Conservation (phyloP, 2,329 filamentous ascomycete genomes). For the Cryphonectria japonica region DNA sequence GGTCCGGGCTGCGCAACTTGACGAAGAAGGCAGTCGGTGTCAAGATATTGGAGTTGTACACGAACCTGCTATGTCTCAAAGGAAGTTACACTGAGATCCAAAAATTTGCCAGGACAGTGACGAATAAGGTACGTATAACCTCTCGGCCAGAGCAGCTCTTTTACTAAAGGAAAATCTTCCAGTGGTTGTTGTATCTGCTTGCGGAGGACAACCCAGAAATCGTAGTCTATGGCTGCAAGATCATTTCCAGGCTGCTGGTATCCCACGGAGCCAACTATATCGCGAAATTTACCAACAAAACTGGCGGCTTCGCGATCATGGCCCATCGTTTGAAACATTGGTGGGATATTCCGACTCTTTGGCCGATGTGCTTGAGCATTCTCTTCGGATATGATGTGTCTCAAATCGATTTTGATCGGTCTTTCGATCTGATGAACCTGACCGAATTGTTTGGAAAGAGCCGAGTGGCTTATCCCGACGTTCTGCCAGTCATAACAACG, state of each 20-base stretch:
- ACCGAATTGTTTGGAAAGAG: slow-evolving; percentile 72
- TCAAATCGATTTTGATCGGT: slow-evolving; percentile 70
- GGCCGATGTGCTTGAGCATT: slow-evolving; percentile 87
- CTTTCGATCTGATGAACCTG: slow-evolving; percentile 75
- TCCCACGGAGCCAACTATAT: slow-evolving; percentile 81
- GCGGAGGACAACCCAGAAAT: slow-evolving; percentile 85
- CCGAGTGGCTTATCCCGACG: slow-evolving; percentile 74
- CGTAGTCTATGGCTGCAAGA: slow-evolving; percentile 78
- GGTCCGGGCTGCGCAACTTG: slow-evolving; percentile 39
- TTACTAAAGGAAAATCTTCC: slow-evolving; percentile 16
- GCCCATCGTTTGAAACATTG: slow-evolving; percentile 79
- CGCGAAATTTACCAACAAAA: slow-evolving; percentile 80
- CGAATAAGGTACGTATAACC: slow-evolving; percentile 74
- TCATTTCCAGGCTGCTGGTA: slow-evolving; percentile 82
- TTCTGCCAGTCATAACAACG: slow-evolving; percentile 76
- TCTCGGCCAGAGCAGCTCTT: no score
- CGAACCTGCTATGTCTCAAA: slow-evolving; percentile 75
- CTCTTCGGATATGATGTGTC: slow-evolving; percentile 84
- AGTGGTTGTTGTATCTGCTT: slow-evolving; percentile 92
- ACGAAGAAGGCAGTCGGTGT: slow-evolving; percentile 74
- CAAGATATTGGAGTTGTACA: slow-evolving; percentile 76
- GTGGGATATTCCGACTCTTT: slow-evolving; percentile 85
- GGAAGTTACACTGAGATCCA: slow-evolving; percentile 70
- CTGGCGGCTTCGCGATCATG: slow-evolving; percentile 86
- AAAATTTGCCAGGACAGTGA: slow-evolving; percentile 92